Base-by-base conservation (phyloP, 1,139 yeast genomes). In the Taiozyma sp. region DNA sequence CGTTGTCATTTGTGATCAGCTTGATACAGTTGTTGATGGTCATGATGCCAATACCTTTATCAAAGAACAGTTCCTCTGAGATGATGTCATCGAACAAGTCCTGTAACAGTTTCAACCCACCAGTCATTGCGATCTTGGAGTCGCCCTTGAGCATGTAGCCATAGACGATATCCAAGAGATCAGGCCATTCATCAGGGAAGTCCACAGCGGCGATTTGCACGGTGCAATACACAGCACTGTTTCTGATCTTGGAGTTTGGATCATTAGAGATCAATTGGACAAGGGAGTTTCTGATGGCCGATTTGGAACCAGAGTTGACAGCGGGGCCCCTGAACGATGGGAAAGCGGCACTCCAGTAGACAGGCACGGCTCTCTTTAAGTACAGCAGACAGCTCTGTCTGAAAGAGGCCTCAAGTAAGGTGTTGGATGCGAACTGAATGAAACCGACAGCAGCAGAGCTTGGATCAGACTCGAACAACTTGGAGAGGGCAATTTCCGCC, bases 181-280 rank as follows among this genome's bases (percentile, higher is more conserved):
- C 76, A 0, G 97, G 96, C 98, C 98, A 93, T 63, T 89, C 96
- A 61, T 93, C 98, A 0, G 99, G 99, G 63, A 81, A 91, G 62
- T 93, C 99, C 1, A 85, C 87, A 1, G 88, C 86, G 1, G 96
- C 91, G 26, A 93, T 87, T 60, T 87, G 95, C 2, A 88, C 87
- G 28, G 89, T 79, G 14, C 88, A 84, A 57, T 88, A 83, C 1
- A 93, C 82, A 3, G 87, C 80, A 47, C 88, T 79, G 40, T 76
- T 77, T 53, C 90, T 73, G 19, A 90, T 70, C 60, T 85, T 86
- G n/a, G 85, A 73, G 53, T 78, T 76, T 0, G 73, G 63, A 16
- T 79, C 74, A 9, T 75, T 64, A 1, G 79, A 69, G n/a, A 85
- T 75, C 42, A 88, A 65, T 10, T 66, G 58, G 47, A 91, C 58